phyloP scores from a whole-genome alignment of 129 eudicot species.

The Mikania micrantha region DNA sequence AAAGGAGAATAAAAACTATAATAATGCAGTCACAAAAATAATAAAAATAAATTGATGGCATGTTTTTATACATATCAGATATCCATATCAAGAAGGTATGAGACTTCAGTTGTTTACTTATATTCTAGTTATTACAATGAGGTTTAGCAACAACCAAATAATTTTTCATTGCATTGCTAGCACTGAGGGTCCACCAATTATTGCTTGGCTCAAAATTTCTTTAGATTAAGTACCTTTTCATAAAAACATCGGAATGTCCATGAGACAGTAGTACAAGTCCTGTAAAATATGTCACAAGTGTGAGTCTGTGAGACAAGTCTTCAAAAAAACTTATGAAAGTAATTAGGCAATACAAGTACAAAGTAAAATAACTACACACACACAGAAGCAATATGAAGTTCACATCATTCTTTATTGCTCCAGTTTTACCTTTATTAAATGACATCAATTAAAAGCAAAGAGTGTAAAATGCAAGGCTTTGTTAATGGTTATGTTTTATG shows the following conservation, averaged over 20 bases:
- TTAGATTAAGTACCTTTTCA: conserved; percentile 58
- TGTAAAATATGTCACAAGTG: conserved; percentile 28
- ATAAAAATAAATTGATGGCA: neutral
- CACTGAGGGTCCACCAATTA: neutral
- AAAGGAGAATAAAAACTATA: neutral
- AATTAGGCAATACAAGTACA: neutral
- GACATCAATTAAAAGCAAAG: neutral
- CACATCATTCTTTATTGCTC: neutral
- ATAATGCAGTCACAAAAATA: neutral
- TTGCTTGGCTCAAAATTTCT: neutral
- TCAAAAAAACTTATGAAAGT: neutral
- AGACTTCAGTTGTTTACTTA: neutral
- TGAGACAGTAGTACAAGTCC: conserved; percentile 96
- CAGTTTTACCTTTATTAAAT: neutral
- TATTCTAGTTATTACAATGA: neutral
- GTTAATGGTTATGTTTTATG: neutral
- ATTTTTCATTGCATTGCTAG: neutral
- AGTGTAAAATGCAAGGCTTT: neutral
- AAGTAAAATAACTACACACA: neutral
- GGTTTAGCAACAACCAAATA: neutral
- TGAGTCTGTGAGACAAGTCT: conserved; percentile 9
- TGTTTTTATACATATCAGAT: neutral
- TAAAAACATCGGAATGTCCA: conserved; percentile 94
- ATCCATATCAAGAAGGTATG: neutral
- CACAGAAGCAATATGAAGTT: neutral